Base-by-base conservation (phyloP, 306 rosid genomes). In the Delonix regia region DNA sequence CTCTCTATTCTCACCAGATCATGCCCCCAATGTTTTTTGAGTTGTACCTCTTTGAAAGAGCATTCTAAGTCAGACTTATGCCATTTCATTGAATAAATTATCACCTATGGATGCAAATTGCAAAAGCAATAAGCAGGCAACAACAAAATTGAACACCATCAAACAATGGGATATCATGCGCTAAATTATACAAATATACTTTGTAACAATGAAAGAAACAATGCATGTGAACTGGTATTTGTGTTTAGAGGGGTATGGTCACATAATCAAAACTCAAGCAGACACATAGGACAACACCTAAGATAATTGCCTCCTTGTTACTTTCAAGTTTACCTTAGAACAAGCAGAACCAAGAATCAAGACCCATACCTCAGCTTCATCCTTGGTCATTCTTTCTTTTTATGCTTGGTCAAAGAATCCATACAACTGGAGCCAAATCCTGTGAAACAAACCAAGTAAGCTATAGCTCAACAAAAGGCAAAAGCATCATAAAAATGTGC, bases 401-500 rank as follows among this genome's bases (percentile, higher is more conserved):
- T 97, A 94, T 21, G 89, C 98, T 79, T 94, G 97, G 75, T 92
- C 98, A 48, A 89, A 92, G 84, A 94, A 94, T 1, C 97, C 98
- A 80, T 92, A 94, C 83, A 94, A 86, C 97, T 94, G 78, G 97
- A 94, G 61, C 98, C 98, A 79, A 97, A 94, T 70, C 98, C 98
- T 94, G 85, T 52, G 48, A 63, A 42, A 76, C 57, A 80, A 47
- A 39, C 57, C 65, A 34, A 13, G 60, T 71, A 71, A 78, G 52
- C 71, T 77, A 42, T 36, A 79, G 65, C 44, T 72, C 74, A 48
- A 55, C 11, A n/a, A n/a, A n/a, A n/a, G n/a, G n/a, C n/a, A 62
- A 79, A 60, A 53, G 19, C 27, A 18, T 49, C 21, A 30, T 25
- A 6, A 66, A 63, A 34, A 22, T 52, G 19, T 60, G 69, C 74